These are phyloP conservation scores for Pouteria glomerata DNA, from an alignment of 148 eudicot species.

Conservation along the genomic window DNA sequence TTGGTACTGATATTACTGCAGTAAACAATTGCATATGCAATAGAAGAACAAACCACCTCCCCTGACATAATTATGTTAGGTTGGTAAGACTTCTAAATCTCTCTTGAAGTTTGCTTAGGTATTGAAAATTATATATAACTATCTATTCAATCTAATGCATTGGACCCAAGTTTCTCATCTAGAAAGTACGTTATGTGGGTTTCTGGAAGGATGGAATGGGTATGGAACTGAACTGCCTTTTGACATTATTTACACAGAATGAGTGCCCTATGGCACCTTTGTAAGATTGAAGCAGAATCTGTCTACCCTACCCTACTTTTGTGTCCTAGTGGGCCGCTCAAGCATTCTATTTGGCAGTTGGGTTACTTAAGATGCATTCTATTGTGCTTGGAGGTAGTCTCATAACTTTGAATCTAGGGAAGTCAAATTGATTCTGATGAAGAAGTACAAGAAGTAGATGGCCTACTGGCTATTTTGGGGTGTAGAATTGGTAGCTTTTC, in stretches of 20 bases:
- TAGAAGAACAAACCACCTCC: not conserved
- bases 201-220: not conserved
- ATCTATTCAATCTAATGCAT: not conserved
- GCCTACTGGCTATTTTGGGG: too few relatives aligned
- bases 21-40: too few relatives aligned
- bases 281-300: not conserved
- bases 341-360: too few relatives aligned
- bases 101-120: not conserved
- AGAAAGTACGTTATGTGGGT: not conserved
- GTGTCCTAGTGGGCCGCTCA: too few relatives aligned
- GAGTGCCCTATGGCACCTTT: not conserved
- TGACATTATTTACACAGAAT: not conserved
- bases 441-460: too few relatives aligned
- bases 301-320: too few relatives aligned
- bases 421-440: too few relatives aligned
- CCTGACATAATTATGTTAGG: not conserved
- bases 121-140: not conserved
- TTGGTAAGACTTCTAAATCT: not conserved
- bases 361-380: too few relatives aligned
- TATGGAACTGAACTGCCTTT: not conserved
- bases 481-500: too few relatives aligned
- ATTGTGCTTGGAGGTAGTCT: too few relatives aligned
- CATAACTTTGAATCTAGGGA: too few relatives aligned
- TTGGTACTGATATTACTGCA: too few relatives aligned
- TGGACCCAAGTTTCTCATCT: not conserved